Base-by-base conservation (phyloP, 495 filamentous ascomycete genomes). In the Corynascus novoguineensis region DNA sequence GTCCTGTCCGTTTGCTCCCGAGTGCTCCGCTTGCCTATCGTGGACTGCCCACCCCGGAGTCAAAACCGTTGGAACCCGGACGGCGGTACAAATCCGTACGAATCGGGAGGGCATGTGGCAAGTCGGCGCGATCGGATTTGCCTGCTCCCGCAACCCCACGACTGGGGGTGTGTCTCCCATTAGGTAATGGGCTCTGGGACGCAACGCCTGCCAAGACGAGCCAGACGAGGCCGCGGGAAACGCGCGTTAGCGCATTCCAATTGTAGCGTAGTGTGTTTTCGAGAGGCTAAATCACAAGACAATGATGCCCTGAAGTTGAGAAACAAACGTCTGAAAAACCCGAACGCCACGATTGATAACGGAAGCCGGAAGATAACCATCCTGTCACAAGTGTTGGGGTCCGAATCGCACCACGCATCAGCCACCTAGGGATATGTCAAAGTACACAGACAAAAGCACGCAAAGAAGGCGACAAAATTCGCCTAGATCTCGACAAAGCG, bases 171-270 rank as follows among this genome's bases (percentile, higher is more conserved):
- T n/a, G n/a, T 17, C 45, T 24, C 35, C 25, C 55, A 57, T 57
- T 57, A 57, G 45, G 34, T 57, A 57, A 57, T 57, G 55, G 27
- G 25, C 45, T 31, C 8, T 19, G 34, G 17, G 27, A 15, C 46
- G 41, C 19, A 45, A 41, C 35, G 19, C 21, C 38, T 45, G 46
- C 55, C 55, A 58, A 58, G 55, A 45, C 17, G 48, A 51, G 55
- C 55, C 50, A 58, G 55, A 45, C 17, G 48, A 51, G 55, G 55
- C 55, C 32, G 50, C 42, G 50, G 57, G 50, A 53, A 50, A 51
- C 31, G 49, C 51, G 50, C 44, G 44, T 35, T 21, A 50, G 37
- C 44, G 57, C 54, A 55, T 53, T 21, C 49, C 15, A 11, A 14
- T 31, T 50, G n/a, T n/a, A n/a, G n/a, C n/a, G n/a, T n/a, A n/a